Percentiles rank a stretch among this genome's conserved stretches.
Conservation (phyloP, 2,329 filamentous ascomycete genomes). For the Chrysosporium keratinophilum region DNA sequence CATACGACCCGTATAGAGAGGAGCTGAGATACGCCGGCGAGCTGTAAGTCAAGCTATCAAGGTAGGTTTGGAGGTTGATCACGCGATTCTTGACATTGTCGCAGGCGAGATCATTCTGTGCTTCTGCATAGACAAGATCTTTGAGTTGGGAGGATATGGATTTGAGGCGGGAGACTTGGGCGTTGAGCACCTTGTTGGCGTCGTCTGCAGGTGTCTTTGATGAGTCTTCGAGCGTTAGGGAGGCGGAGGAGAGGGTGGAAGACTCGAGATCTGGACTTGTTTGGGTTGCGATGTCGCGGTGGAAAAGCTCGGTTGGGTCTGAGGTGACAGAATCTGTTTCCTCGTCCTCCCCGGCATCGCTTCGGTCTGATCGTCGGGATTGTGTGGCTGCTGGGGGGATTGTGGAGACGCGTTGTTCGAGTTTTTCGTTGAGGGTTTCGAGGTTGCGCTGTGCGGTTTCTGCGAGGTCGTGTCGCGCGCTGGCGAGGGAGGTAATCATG, state of each 20-base stretch:
- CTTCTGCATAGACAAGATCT: conserved; percentile 36
- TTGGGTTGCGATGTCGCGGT: conserved; percentile 53
- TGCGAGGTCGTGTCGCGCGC: conserved; percentile 49
- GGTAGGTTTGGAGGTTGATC: conserved; percentile 42
- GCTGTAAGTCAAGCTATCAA: conserved; percentile 40
- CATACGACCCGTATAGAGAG: conserved; percentile 28
- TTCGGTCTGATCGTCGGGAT: conserved; percentile 13
- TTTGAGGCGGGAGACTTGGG: conserved; percentile 39
- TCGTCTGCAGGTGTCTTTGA: conserved; percentile 14
- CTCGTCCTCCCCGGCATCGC: conserved; percentile 25
- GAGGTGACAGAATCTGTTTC: conserved; percentile 41
- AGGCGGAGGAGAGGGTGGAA: conserved; percentile 21
- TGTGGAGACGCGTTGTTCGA: conserved; percentile 43
- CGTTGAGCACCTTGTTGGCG: conserved; percentile 22
- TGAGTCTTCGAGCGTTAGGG: conserved; percentile 14
- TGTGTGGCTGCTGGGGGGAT: conserved; percentile 35
- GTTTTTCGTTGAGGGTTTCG: conserved; percentile 45
- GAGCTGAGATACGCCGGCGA: conserved; percentile 23
- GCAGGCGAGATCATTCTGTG: conserved; percentile 26
- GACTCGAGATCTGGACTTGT: conserved; percentile 42
- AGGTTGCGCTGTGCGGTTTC: conserved; percentile 44
- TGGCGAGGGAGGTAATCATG: conserved; percentile 46
- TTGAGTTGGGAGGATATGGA: conserved; percentile 44
- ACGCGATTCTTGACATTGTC: conserved; percentile 28
- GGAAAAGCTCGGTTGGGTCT: conserved; percentile 54